Evolutionary conservation across 345 rosid genomes (phyloP).

Genomic region (Citrus medica): DNA sequence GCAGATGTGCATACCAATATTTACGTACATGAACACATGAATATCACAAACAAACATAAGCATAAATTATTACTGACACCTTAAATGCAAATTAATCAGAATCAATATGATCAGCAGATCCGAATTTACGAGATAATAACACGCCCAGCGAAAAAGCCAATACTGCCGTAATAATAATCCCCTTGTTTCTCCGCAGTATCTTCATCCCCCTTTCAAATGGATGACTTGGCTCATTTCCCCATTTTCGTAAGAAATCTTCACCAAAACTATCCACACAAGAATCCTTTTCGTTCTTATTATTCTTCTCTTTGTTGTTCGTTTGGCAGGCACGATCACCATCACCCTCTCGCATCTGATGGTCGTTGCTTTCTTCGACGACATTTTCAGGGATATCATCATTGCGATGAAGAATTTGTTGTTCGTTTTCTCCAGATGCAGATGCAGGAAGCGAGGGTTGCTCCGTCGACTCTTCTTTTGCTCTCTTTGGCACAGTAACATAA

Average conservation of each 20-base stretch:
- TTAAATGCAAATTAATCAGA: not conserved
- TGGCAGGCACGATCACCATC: not conserved
- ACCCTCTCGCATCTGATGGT: too few species aligned
- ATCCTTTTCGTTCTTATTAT: not conserved
- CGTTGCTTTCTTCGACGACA: not conserved
- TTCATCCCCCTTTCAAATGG: conserved; percentile 12
- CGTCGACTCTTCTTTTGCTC: not conserved
- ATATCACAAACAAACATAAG: not conserved
- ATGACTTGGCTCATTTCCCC: conserved; percentile 2
- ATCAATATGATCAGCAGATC: not conserved
- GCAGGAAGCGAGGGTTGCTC: not conserved
- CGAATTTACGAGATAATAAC: conserved; percentile 18
- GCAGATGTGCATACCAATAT: not conserved
- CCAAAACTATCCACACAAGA: not conserved
- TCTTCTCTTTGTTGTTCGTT: not conserved
- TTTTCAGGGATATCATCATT: not conserved
- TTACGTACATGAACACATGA: not conserved
- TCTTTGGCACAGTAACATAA: conserved; percentile 39
- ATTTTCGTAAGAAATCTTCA: conserved; percentile 16
- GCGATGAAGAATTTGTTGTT: not conserved
- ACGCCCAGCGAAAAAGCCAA: conserved; percentile 43
- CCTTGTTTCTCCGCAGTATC: conserved; percentile 25
- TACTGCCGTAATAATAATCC: conserved; percentile 26
- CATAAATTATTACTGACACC: not conserved
- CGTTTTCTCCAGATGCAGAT: not conserved